Percentiles rank a stretch among this genome's conserved stretches.
Conservation (phyloP, 208 protist genomes). For the Trypanosoma mega region DNA sequence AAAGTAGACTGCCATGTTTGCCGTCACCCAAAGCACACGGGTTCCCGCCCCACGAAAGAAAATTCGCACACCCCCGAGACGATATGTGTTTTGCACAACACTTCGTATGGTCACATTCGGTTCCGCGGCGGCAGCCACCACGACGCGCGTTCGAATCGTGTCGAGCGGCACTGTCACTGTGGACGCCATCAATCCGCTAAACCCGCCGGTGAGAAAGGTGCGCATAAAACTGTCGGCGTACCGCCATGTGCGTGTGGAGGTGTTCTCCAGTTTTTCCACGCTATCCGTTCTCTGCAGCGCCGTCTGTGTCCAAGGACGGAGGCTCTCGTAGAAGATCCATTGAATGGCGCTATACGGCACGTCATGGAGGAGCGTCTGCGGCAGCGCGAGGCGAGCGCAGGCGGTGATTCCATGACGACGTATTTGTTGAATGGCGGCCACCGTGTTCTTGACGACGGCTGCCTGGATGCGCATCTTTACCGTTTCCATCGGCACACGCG, state of each 20-base stretch:
- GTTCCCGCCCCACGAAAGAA: slow-evolving; percentile 67
- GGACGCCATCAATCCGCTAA: slow-evolving; percentile 68
- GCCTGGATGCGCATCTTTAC: slow-evolving; percentile 84
- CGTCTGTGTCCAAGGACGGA: slow-evolving; percentile 50
- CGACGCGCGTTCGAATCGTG: slow-evolving; percentile 67
- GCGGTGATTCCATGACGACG: slow-evolving; percentile 38
- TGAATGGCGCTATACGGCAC: slow-evolving; percentile 79
- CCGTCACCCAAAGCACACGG: slow-evolving; percentile 77
- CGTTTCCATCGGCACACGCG: slow-evolving; percentile 86
- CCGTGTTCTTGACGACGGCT: slow-evolving; percentile 36
- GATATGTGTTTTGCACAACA: slow-evolving; percentile 44
- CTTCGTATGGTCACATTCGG: slow-evolving; percentile 30
- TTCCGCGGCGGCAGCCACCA: slow-evolving; percentile 45
- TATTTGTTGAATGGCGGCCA: slow-evolving; percentile 48
- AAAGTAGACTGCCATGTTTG: slow-evolving; percentile 83
- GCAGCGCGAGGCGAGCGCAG: slow-evolving; percentile 42
- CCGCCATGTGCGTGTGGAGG: not conserved
- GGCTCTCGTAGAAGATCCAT: slow-evolving; percentile 73
- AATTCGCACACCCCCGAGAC: slow-evolving; percentile 40
- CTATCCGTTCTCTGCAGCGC: slow-evolving; percentile 2
- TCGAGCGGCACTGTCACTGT: slow-evolving; percentile 74
- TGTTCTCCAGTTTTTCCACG: slow-evolving; percentile 1
- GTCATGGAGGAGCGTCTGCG: slow-evolving; percentile 79
- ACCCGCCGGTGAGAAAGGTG: slow-evolving; percentile 70
- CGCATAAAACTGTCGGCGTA: slow-evolving; percentile 43